Conservation (phyloP, 176 grass and related monocot species). For the Raddia distichophylla region DNA sequence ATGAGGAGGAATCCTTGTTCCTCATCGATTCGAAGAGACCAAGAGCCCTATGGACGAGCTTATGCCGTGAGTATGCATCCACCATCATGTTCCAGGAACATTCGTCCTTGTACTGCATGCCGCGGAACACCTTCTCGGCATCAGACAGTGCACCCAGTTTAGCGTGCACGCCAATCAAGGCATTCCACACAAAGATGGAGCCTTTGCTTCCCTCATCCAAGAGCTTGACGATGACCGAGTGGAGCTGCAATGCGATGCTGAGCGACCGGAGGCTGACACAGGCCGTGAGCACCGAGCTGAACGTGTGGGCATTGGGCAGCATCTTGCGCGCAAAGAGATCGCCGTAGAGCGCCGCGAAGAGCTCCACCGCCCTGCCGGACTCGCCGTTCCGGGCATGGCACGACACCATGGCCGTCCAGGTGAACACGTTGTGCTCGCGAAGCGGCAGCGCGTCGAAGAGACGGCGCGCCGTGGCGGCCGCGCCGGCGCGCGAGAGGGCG, state of each 20-base stretch:
- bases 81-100: conserved; percentile 67
- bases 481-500: conserved; percentile 39
- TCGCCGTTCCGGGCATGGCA: conserved; percentile 54
- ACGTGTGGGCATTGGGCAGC: conserved; percentile 52
- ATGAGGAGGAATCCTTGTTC: conserved; percentile 52
- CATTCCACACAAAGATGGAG: conserved; percentile 55
- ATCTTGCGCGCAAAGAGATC: conserved; percentile 34
- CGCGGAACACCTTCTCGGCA: conserved; percentile 42
- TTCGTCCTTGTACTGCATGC: conserved; percentile 52
- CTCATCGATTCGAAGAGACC: conserved; percentile 49
- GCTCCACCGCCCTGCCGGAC: conserved; percentile 31
- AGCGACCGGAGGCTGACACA: conserved; percentile 39
- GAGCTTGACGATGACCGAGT: conserved; percentile 45
- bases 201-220: conserved; percentile 25
- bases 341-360: conserved; percentile 47
- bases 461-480: conserved; percentile 8
- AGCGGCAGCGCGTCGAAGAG: conserved; percentile 52
- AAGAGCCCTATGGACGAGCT: conserved; percentile 45
- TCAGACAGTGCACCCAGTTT: conserved; percentile 51
- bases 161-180: conserved; percentile 50
- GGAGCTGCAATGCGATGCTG: conserved; percentile 43
- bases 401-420: conserved; percentile 63
- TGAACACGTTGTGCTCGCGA: conserved; percentile 52
- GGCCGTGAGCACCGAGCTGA: conserved; percentile 58
- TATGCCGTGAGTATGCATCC: conserved; percentile 48